Base-by-base conservation (phyloP, 2,329 filamentous ascomycete genomes). In the Volutella citrinella region DNA sequence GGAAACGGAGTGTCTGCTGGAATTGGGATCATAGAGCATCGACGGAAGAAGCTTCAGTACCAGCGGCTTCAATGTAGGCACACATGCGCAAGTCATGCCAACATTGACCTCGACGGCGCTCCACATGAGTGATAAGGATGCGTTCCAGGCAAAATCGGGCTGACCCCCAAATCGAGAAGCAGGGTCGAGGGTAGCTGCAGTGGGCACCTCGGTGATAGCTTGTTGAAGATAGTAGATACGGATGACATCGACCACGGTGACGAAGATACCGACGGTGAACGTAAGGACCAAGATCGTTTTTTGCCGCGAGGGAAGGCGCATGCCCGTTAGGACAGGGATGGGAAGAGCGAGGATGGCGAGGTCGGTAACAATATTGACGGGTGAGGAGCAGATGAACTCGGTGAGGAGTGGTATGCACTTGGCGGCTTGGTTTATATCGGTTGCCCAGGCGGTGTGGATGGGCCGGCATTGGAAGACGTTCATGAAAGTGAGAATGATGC, bases 281-380 rank as follows among this genome's bases (percentile, higher is more conserved):
- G 89, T 94, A 20, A 93, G 65, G 32, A 95, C 77, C 7, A 97
- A 66, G 27, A 95, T 93, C 3, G 83, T 80, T 64, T 96, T 96
- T 56, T 96, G 90, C 40, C 87, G 86, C 39, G 69, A 76, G 0
- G 90, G 91, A 9, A 97, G 65, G 29, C 82, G 81, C 84, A 96
- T 93, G 34, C 82, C 75, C 1, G 89, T 94, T 14, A 96, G 68
- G 9, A 96, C 85, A 2, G 90, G 90, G 51, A 96, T 87, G 0
- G 91, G 90, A 10, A 96, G 68, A 26, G 93, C 83, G 19, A 97
- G 70, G 31, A 96, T 88, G 26, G 87, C 86, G 35, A 96, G 69
- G 54, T 96, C 90, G 14, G 89, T 95, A 42, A 94, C 82, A 49
- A 96, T 87, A 63, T 96, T 96, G 56, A 95, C 78, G 0, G 91